phyloP scores from a whole-genome alignment of 139 green algal species.

The Picochlorum sp. region DNA sequence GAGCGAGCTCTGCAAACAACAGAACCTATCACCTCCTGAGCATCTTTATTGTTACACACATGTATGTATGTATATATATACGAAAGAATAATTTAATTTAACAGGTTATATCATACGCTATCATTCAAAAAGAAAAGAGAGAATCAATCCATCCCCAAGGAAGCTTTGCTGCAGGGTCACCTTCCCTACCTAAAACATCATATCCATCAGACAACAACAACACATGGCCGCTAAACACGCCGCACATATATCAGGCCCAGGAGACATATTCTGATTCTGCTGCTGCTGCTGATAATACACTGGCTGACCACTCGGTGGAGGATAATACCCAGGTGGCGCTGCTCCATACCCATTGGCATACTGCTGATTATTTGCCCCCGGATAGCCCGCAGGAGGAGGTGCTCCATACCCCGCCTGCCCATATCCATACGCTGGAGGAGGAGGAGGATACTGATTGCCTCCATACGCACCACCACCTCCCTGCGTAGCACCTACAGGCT shows the following conservation, averaged over 20 bases:
- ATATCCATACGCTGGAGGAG: background rate
- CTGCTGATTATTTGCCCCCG: background rate
- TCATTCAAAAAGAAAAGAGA: background rate
- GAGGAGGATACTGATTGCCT: background rate
- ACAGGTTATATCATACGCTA: background rate
- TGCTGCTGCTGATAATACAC: slow-evolving; percentile 10
- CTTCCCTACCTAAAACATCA: background rate
- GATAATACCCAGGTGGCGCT: slow-evolving; percentile 17
- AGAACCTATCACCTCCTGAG: too few species aligned
- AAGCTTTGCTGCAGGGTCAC: background rate
- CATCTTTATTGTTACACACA: too few species aligned
- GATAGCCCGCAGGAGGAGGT: slow-evolving; percentile 9
- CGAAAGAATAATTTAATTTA: background rate
- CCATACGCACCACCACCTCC: background rate
- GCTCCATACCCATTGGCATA: slow-evolving; percentile 9
- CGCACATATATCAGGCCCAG: slow-evolving; percentile 9
- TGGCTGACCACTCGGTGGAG: slow-evolving; percentile 6
- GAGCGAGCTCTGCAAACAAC: slow-evolving; percentile 18
- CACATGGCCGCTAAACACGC: slow-evolving; percentile 18
- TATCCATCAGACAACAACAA: slow-evolving; percentile 20
- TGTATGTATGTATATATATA: background rate
- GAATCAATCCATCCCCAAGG: background rate
- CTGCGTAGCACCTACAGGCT: background rate
- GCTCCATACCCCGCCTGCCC: background rate
- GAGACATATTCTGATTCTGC: background rate